Evolutionary conservation across 2,329 filamentous ascomycete species (phyloP).

Genomic region (Blumeria hordei): DNA sequence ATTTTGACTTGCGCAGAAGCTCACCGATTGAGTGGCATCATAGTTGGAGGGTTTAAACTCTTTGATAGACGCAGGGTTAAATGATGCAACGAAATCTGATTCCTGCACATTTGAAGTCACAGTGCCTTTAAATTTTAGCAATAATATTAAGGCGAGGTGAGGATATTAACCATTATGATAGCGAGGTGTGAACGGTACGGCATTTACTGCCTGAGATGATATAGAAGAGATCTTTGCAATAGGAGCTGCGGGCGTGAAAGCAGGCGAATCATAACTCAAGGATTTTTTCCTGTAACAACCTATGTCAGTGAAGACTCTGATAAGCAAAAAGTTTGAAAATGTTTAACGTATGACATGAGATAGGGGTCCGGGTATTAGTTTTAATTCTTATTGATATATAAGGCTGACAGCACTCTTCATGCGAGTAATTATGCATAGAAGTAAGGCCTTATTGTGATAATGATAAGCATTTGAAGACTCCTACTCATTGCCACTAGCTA

Average conservation of each 20-base stretch:
- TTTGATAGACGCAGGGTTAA: conserved; percentile 31
- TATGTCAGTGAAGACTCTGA: too few relatives aligned
- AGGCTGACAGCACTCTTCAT: too few relatives aligned
- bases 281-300: conserved; percentile 33
- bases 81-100: conserved; percentile 19
- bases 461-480: too few relatives aligned
- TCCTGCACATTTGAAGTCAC: conserved; percentile 13
- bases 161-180: conserved; percentile 18
- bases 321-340: too few relatives aligned
- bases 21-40: conserved; percentile 25
- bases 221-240: conserved; percentile 46
- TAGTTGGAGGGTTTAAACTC: conserved; percentile 35
- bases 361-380: too few relatives aligned
- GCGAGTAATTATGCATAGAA: too few relatives aligned
- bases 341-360: too few relatives aligned
- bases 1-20: conserved; percentile 4
- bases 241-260: conserved; percentile 53
- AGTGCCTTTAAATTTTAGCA: conserved; percentile 11
- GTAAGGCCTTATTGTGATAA: too few relatives aligned
- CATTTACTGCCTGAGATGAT: conserved; percentile 73
- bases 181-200: conserved; percentile 62
- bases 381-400: too few relatives aligned
- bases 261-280: conserved; percentile 86
- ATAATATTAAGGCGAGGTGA: not conserved
- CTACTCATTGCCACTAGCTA: too few relatives aligned